Base-by-base conservation (phyloP, 768 basidiomycete species). In the Auriscalpium microsporum region DNA sequence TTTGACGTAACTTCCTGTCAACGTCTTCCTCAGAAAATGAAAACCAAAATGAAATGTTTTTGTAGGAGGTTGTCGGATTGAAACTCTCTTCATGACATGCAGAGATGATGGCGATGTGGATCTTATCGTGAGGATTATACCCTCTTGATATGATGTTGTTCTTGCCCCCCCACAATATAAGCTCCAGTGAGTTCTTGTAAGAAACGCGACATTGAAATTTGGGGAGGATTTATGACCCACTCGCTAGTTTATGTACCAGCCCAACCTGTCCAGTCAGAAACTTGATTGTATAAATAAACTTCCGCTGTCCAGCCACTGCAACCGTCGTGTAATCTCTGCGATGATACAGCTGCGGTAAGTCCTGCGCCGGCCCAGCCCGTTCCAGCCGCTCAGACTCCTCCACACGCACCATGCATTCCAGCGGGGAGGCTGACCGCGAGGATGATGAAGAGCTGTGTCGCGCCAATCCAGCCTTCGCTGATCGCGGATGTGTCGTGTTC, bases 331-430 rank as follows among this genome's bases (percentile, higher is more conserved):
- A 88, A 53, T 67, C 67, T 42, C 79, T 78, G 48, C 75, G 76
- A 62, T 87, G 78, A 65, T 88, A 88, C 53, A 88, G 65, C 56
- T 87, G 69, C 2, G 86, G 86, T 52, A 66, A 46, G 9, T 57
- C 55, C 38, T 59, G 58, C 16, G 42, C 56, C 8, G 58, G 54
- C 16, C 57, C 67, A 46, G 63, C 66, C 44, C 59, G 63, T 9
- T 52, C 44, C 46, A 63, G 53, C 37, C 68, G 63, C 0, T 69
- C 69, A 28, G 4, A 7, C 59, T 76, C 74, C 58, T 78, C 75
- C 45, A 92, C 84, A 61, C 28, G n/a, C 78, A 54, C 76, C 76
- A 8, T 72, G 68, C 9, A 67, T 65, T 4, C 77, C 78, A 9
- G 72, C 70, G 4, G 75, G 28, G 7, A 74, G 58, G 13, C 75